phyloP scores from a whole-genome alignment of 2,329 filamentous ascomycete genomes.

The Lachnellula arida region DNA sequence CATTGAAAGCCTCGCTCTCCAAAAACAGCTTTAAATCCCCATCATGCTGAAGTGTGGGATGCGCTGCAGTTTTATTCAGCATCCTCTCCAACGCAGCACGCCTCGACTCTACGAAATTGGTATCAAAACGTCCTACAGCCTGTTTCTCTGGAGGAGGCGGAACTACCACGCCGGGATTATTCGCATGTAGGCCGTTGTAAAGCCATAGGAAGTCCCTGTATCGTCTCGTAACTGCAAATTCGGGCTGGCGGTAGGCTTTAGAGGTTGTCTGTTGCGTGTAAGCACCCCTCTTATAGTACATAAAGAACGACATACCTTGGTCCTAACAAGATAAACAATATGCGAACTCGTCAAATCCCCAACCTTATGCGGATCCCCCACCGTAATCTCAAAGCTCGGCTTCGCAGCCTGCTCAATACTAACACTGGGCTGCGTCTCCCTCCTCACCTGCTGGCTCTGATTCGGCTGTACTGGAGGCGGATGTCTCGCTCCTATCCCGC shows the following conservation, averaged over 20 bases:
- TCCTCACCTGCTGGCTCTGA: slow-evolving; percentile 46
- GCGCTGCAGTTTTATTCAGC: slow-evolving; percentile 90
- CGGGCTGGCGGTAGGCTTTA: slow-evolving; percentile 87
- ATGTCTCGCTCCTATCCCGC: slow-evolving; percentile 50
- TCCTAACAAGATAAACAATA: slow-evolving; percentile 94
- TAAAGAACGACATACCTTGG: slow-evolving; percentile 57
- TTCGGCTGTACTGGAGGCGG: slow-evolving; percentile 62
- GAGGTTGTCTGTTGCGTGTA: slow-evolving; percentile 68
- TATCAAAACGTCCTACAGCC: slow-evolving; percentile 91
- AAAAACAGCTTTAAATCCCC: slow-evolving; percentile 92
- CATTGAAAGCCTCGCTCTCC: slow-evolving; percentile 92
- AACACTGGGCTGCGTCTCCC: slow-evolving; percentile 67
- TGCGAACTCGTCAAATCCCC: slow-evolving; percentile 95
- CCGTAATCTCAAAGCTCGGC: slow-evolving; percentile 82
- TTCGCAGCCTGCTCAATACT: slow-evolving; percentile 92
- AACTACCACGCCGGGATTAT: slow-evolving; percentile 91
- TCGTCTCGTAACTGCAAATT: slow-evolving; percentile 88
- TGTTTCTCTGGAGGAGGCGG: slow-evolving; percentile 97
- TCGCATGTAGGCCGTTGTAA: slow-evolving; percentile 89
- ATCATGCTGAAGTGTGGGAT: slow-evolving; percentile 88
- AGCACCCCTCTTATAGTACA: background rate
- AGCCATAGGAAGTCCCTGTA: slow-evolving; percentile 98
- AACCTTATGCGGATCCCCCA: slow-evolving; percentile 97
- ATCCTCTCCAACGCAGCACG: slow-evolving; percentile 92
- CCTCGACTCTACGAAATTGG: slow-evolving; percentile 91